phyloP scores from a whole-genome alignment of 2,329 filamentous ascomycete genomes.

The Diaporthe longicolla region DNA sequence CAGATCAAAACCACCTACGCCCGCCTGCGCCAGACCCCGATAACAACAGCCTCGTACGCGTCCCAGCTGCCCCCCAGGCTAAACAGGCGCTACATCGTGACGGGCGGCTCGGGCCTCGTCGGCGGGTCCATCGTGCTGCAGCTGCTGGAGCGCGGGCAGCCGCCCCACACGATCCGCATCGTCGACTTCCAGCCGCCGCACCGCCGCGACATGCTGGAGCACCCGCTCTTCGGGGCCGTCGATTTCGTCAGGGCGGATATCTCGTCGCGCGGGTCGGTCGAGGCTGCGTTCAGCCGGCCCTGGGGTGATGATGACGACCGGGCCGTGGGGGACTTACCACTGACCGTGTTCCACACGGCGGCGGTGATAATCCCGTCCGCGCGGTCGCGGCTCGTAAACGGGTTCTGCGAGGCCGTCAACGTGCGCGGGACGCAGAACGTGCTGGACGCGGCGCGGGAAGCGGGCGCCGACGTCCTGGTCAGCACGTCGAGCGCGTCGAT shows the following conservation, averaged over 20 bases:
- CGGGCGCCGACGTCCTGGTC: constrained; percentile 60
- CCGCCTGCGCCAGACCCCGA: constrained; percentile 48
- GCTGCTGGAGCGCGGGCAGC: constrained; percentile 66
- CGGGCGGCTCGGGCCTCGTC: constrained; percentile 65
- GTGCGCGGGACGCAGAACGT: constrained; percentile 62
- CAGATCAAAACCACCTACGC: constrained; percentile 51
- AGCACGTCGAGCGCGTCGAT: constrained; percentile 63
- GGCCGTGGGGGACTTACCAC: constrained; percentile 57
- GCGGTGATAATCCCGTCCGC: constrained; percentile 62
- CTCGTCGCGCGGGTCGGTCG: constrained; percentile 59
- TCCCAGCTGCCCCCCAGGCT: constrained; percentile 52
- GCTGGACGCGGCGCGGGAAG: constrained; percentile 56
- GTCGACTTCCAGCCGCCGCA: constrained; percentile 64
- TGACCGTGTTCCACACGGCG: constrained; percentile 70
- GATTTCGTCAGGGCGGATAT: constrained; percentile 65
- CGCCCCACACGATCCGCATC: constrained; percentile 65
- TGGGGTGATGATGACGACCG: constrained; percentile 60
- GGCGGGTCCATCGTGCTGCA: constrained; percentile 68
- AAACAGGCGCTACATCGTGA: constrained; percentile 55
- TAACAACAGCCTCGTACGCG: constrained; percentile 47
- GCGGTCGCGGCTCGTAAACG: constrained; percentile 56
- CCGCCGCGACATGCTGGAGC: constrained; percentile 57
- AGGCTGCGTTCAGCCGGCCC: constrained; percentile 60
- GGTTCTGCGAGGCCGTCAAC: constrained; percentile 59
- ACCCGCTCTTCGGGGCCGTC: constrained; percentile 52